Evolutionary conservation across 1,139 yeast species (phyloP), one percentile per base, ranked within the genome.

Genomic region (Nakaseomyces delphensis): DNA sequence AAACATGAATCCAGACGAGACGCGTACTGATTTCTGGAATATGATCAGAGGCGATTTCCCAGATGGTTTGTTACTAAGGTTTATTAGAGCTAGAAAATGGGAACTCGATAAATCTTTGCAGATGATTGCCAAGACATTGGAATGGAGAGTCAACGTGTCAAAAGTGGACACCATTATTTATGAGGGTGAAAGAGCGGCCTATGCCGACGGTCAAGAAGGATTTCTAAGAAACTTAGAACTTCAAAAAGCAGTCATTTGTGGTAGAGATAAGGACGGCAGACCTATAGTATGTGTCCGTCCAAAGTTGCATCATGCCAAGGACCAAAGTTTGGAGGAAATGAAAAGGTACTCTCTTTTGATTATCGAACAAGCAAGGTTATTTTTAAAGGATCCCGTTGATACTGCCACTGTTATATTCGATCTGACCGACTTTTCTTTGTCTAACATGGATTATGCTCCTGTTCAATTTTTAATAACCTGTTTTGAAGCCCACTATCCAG

Each of bases 401-500:
- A 76, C 86, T 4, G 85, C 87, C 25, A 74, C 82, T 10, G 75
- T 84, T 36, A 61, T 86, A 24, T 86, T 86, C 57, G 95, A 86
- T 60, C 63, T 86, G 57, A 67, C 79, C 7, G 91, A 77, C 9
- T 85, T 86, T 55, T 70, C 86, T 3, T 70, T 83, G 67, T 69
- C 82, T 38, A 86, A 85, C 62, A 85, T 86, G 82, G 96, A 86
- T 63, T 82, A 83, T 56, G 70, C 74, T 6, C 85, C 93, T 3
- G 87, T 85, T 42, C 82, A 82, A 62, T 85, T 82, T 63, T 72
- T 86, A 64, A 77, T 83, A 46, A 71, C 74, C 43, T 77, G 84
- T 47, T 83, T 86, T 58, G 95, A 86, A 65, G 86, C 86, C 1
- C 87, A 84, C 59, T 86, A 84, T 60, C 96, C 96, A 1, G 96